Conservation (phyloP, 179 eudicot species). For the Spinacia oleracea region DNA sequence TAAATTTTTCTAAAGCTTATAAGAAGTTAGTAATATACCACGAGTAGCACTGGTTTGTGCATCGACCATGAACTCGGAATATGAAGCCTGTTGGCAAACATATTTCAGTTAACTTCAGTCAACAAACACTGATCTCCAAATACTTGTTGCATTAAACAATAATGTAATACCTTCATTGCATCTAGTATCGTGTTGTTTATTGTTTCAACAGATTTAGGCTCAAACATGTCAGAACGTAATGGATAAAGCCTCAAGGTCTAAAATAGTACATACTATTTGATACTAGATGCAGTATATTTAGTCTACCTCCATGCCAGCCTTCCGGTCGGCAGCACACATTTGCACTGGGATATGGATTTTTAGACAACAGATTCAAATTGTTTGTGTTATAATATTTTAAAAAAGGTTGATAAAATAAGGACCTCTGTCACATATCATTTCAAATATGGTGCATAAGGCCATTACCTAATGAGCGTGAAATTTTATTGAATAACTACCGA, state of each 20-base stretch:
- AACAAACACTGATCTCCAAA: neutral
- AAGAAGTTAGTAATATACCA: slow-evolving; percentile 43
- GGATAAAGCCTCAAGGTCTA: neutral
- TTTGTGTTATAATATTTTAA: no score
- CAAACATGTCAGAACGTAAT: slow-evolving; percentile 43
- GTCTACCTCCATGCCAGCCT: neutral
- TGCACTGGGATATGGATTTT: no score
- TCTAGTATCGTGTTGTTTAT: no score
- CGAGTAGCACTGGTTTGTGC: slow-evolving; percentile 69
- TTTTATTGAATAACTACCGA: no score
- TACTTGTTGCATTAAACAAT: neutral
- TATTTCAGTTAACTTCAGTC: neutral
- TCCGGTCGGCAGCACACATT: no score
- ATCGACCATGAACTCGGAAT: slow-evolving; percentile 57
- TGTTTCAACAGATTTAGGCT: slow-evolving; percentile 49
- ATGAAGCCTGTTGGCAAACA: slow-evolving; percentile 55
- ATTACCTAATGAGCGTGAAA: no score
- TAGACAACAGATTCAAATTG: no score
- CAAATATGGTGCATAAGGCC: no score
- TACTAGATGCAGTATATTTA: neutral
- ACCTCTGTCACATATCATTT: no score
- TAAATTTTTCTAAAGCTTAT: neutral
- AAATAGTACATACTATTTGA: neutral
- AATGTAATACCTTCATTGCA: slow-evolving; percentile 60
- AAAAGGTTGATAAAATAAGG: no score